Conservation (phyloP, 768 basidiomycete species). For the Leccinellum luteum region DNA sequence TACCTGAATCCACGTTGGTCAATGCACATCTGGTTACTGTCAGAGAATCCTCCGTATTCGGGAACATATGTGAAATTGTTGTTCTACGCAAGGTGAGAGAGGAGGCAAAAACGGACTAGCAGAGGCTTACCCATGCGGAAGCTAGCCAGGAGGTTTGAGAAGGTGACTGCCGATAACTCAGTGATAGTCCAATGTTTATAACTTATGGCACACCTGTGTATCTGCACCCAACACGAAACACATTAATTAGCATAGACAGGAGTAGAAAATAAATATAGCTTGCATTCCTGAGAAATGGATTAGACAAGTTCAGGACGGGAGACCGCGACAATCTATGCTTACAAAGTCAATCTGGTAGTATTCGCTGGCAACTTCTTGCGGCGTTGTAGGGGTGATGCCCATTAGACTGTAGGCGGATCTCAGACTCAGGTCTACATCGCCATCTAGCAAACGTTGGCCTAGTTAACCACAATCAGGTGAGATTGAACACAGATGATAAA, state of each 20-base stretch:
- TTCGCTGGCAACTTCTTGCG: slow-evolving; percentile 51
- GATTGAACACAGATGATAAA: slow-evolving; percentile 14
- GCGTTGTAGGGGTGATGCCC: slow-evolving; percentile 43
- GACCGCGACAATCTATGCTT: background rate
- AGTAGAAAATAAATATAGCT: slow-evolving; percentile 1
- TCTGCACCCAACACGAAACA: slow-evolving; percentile 5
- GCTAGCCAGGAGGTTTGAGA: slow-evolving; percentile 63
- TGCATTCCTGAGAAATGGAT: slow-evolving; percentile 25
- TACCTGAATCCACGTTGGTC: slow-evolving; percentile 64
- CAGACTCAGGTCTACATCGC: slow-evolving; percentile 50
- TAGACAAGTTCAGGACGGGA: background rate
- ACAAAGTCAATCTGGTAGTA: slow-evolving; percentile 51
- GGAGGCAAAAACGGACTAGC: background rate
- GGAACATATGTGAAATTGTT: slow-evolving; percentile 59
- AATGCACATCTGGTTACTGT: slow-evolving; percentile 48
- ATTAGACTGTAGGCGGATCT: slow-evolving; percentile 52
- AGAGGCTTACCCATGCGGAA: slow-evolving; percentile 53
- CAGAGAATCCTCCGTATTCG: slow-evolving; percentile 56
- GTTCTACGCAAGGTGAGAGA: slow-evolving; percentile 35
- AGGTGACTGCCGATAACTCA: slow-evolving; percentile 50
- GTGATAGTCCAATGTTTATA: background rate
- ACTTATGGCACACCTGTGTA: slow-evolving; percentile 24
- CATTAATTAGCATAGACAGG: background rate
- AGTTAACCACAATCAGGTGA: background rate
- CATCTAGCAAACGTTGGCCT: slow-evolving; percentile 14